Evolutionary conservation across 306 rosid genomes (phyloP), one percentile per base, ranked within the genome.

Genomic region (Quercus alba): DNA sequence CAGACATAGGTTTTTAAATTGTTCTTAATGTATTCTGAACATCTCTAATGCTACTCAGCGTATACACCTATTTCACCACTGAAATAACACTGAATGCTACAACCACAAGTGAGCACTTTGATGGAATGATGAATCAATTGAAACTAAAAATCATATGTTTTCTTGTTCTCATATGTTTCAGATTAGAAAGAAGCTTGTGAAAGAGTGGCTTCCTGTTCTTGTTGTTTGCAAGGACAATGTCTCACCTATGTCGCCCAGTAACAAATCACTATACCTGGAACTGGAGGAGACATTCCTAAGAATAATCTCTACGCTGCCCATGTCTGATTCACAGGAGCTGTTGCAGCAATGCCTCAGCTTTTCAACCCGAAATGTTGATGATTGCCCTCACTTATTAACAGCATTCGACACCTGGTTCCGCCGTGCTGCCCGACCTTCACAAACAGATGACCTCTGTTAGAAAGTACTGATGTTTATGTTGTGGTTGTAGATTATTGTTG

Each of bases 361-460:
- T 79, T 94, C 96, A 5, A 90, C 96, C 51, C 84, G 97, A 73
- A 88, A 89, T 62, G 92, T 90, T 4, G 99, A 94, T 25, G 99
- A 95, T 51, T 95, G 99, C 72, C 92, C 93, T 49, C 99, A 95
- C 87, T 83, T 95, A 84, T 84, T 93, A 21, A 82, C 76, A 1
- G 99, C 98, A 1, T 95, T 95, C 87, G 85, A 95, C 81, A 95
- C 94, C 76, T 95, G 99, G 99, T 95, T 95, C 86, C 91, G 94
- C 38, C 99, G 98, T 19, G 94, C 96, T 13, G 85, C 88, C 2
- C 86, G 46, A 26, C 86, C 91, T 21, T 77, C 83, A 1, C 89
- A 74, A 74, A 77, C 80, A 11, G 88, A 79, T 73, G 62, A 74
- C 63, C 75, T 54, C 23, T 59, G 11, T 49, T 81, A 72, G 85